Conservation (phyloP, 2,329 filamentous ascomycete species). For the Microsporum audouinii region DNA sequence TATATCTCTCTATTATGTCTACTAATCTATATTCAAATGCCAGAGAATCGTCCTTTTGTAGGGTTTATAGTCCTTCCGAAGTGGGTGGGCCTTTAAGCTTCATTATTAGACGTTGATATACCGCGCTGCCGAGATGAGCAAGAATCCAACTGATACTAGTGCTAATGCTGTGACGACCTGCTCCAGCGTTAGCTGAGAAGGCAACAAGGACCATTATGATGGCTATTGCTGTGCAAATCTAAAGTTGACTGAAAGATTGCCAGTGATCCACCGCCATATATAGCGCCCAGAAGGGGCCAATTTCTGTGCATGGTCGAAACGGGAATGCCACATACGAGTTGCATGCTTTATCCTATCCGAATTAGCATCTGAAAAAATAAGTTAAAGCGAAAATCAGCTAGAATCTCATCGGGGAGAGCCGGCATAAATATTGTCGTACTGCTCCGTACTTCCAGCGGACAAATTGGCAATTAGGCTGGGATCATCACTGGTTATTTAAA, state of each 20-base stretch:
- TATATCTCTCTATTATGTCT: neutral
- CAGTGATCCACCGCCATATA: slow-evolving; percentile 40
- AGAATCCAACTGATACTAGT: slow-evolving; percentile 45
- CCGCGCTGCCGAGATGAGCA: slow-evolving; percentile 40
- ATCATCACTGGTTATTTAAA: neutral
- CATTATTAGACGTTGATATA: slow-evolving; percentile 26
- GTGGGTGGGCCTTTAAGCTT: slow-evolving; percentile 12
- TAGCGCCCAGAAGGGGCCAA: slow-evolving; percentile 30
- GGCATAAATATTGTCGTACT: neutral
- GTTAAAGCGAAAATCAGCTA: too few relatives aligned
- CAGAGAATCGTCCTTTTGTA: neutral
- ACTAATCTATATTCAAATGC: neutral
- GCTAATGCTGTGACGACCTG: slow-evolving; percentile 41
- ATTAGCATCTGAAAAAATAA: too few relatives aligned
- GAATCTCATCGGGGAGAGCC: neutral
- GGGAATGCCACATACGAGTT: too few relatives aligned
- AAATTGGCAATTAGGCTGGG: neutral
- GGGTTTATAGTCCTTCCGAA: slow-evolving; percentile 9
- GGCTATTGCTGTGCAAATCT: slow-evolving; percentile 28
- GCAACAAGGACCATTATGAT: slow-evolving; percentile 49
- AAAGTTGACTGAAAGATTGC: slow-evolving; percentile 45
- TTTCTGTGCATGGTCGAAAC: too few relatives aligned
- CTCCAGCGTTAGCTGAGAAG: slow-evolving; percentile 44
- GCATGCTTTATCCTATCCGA: too few relatives aligned
- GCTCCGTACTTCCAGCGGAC: neutral